Evolutionary conservation across 352 stramenopile genomes (phyloP).

Genomic region (Elongisporangium anandrum): DNA sequence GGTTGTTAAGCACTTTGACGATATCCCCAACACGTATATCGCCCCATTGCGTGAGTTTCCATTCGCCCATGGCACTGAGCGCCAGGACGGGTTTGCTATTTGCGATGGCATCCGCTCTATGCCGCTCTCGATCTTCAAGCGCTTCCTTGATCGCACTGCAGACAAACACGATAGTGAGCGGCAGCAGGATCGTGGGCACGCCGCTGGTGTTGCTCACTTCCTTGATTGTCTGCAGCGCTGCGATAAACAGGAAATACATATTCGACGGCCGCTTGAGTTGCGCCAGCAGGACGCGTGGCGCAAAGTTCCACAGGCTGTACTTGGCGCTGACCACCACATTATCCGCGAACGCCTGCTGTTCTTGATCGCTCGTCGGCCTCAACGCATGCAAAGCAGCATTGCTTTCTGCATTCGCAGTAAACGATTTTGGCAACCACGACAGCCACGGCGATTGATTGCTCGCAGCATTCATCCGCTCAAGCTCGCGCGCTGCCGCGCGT

Average conservation of each 20-base stretch:
- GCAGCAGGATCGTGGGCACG: slow-evolving; percentile 74
- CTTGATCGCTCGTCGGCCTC: background rate
- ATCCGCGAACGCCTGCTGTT: slow-evolving; percentile 29
- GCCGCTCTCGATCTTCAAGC: slow-evolving; percentile 76
- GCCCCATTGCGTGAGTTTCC: slow-evolving; percentile 50
- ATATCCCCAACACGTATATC: slow-evolving; percentile 80
- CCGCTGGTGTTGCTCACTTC: slow-evolving; percentile 84
- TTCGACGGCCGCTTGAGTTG: slow-evolving; percentile 76
- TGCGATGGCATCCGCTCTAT: slow-evolving; percentile 62
- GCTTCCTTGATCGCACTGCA: slow-evolving; percentile 80
- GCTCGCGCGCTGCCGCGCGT: background rate
- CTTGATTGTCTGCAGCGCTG: slow-evolving; percentile 75
- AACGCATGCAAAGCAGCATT: background rate
- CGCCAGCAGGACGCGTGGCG: slow-evolving; percentile 62
- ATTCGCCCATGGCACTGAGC: slow-evolving; percentile 36
- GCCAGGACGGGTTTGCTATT: slow-evolving; percentile 62
- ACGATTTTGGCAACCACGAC: background rate
- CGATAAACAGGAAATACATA: slow-evolving; percentile 86
- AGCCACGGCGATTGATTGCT: background rate
- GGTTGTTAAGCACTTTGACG: slow-evolving; percentile 63
- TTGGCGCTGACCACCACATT: slow-evolving; percentile 82
- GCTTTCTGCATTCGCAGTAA: background rate
- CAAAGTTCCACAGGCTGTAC: slow-evolving; percentile 80
- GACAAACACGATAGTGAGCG: slow-evolving; percentile 72
- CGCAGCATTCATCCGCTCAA: background rate